Evolutionary conservation across 2,329 filamentous ascomycete species (phyloP).

Genomic region (Fonsecaea pedrosoi): DNA sequence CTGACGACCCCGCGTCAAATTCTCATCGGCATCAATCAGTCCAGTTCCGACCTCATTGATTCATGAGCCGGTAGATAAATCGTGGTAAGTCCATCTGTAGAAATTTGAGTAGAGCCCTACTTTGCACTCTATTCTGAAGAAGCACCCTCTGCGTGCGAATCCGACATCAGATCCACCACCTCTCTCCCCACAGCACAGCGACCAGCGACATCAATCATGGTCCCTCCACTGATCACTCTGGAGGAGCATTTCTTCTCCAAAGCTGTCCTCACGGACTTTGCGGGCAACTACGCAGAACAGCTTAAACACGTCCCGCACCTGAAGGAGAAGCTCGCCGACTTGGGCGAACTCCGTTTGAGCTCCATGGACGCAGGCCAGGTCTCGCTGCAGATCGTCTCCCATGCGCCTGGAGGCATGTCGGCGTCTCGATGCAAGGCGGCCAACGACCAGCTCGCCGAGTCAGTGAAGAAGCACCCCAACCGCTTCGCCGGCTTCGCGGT

Average conservation of each 20-base stretch:
- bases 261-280: slow-evolving; percentile 20
- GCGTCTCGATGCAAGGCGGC: slow-evolving; percentile 29
- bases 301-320: slow-evolving; percentile 33
- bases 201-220: slow-evolving; percentile 11
- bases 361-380: slow-evolving; percentile 35
- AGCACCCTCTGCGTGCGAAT: neutral
- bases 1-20: neutral
- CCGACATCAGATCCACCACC: neutral
- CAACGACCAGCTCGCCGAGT: slow-evolving; percentile 35
- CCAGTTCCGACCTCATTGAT: neutral
- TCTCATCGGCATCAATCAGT: neutral
- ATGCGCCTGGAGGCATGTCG: slow-evolving; percentile 30
- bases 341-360: slow-evolving; percentile 27
- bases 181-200: too few species aligned
- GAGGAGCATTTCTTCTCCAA: slow-evolving; percentile 39
- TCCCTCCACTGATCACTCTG: slow-evolving; percentile 35
- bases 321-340: slow-evolving; percentile 33
- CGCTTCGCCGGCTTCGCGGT: slow-evolving; percentile 54
- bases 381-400: slow-evolving; percentile 36
- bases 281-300: slow-evolving; percentile 32
- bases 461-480: slow-evolving; percentile 42
- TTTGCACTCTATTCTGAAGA: neutral
- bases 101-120: neutral
- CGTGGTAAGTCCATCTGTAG: neutral
- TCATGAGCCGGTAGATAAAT: neutral